These are phyloP conservation scores for Xylariaceae sp. DNA, from an alignment of 2,329 filamentous ascomycete genomes.

Conservation along the genomic window DNA sequence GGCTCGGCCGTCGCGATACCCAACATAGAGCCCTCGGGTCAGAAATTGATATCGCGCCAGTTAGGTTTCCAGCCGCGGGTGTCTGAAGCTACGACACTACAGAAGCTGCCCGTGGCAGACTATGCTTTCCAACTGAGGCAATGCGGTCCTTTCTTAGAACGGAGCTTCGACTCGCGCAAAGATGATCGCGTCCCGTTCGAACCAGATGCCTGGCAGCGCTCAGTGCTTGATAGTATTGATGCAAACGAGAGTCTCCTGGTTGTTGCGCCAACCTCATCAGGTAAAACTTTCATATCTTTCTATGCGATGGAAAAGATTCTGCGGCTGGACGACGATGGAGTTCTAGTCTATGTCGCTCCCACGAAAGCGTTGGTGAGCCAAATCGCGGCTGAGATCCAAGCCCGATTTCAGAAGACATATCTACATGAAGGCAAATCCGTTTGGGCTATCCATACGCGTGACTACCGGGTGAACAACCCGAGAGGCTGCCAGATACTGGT, in stretches of 20 bases:
- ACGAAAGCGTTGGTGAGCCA: conserved; percentile 81
- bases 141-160: conserved; percentile 68
- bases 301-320: conserved; percentile 77
- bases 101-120: neutral
- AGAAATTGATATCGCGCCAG: conserved; percentile 4
- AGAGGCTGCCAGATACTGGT: conserved; percentile 69
- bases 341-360: conserved; percentile 74
- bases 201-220: conserved; percentile 71
- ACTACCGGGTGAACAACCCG: conserved; percentile 69
- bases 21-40: conserved; percentile 2
- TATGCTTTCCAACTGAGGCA: conserved; percentile 61
- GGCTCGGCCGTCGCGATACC: conserved; percentile 12
- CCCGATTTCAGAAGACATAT: conserved; percentile 64
- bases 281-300: conserved; percentile 80
- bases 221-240: conserved; percentile 69
- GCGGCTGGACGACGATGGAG: conserved; percentile 59
- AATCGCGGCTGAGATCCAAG: conserved; percentile 73
- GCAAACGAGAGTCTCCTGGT: conserved; percentile 65
- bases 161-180: conserved; percentile 62
- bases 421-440: conserved; percentile 59
- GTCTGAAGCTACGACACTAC: neutral
- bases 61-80: conserved; percentile 12
- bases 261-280: conserved; percentile 71
- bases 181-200: conserved; percentile 66
- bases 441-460: conserved; percentile 73